A percentile compares a stretch with the other conserved stretches of the same genome.
Conservation (phyloP, 306 rosid species). For the Delonix regia region DNA sequence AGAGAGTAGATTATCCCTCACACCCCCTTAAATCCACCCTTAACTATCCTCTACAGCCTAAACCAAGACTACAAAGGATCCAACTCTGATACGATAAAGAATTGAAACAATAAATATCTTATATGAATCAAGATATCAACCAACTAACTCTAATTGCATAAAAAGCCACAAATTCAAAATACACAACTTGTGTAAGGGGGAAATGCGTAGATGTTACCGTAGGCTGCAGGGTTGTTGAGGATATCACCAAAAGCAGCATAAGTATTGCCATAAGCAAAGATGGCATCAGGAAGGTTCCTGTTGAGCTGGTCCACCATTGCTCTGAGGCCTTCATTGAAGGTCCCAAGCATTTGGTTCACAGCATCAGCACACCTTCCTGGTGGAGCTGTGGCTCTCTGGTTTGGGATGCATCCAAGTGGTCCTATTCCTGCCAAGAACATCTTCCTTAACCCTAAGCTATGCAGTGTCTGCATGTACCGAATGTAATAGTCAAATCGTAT, state of each 20-base stretch:
- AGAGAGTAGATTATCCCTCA: no score
- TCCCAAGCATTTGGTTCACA: slow-evolving; percentile 69
- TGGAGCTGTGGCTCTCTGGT: slow-evolving; percentile 56
- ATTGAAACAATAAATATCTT: no score
- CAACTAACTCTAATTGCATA: no score
- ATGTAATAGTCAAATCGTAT: no score
- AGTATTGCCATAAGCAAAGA: slow-evolving; percentile 60
- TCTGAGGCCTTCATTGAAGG: slow-evolving; percentile 64
- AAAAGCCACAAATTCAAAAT: no score
- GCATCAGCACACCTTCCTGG: slow-evolving; percentile 61
- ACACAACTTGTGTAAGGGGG: not conserved
- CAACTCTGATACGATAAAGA: no score
- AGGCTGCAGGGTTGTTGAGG: slow-evolving; percentile 65
- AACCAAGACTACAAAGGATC: no score
- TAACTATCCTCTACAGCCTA: no score
- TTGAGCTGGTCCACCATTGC: slow-evolving; percentile 60
- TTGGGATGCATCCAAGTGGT: slow-evolving; percentile 88
- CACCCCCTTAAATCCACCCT: no score
- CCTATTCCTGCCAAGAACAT: slow-evolving; percentile 67
- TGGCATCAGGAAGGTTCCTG: slow-evolving; percentile 48
- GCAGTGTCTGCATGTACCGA: slow-evolving; percentile 47
- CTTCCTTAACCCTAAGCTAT: slow-evolving; percentile 65
- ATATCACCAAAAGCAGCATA: slow-evolving; percentile 67
- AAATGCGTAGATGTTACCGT: slow-evolving; percentile 42
- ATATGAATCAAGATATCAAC: no score